These are phyloP conservation scores for Pelagophyceae sp. DNA, from an alignment of 352 stramenopile species.

Conservation along the genomic window DNA sequence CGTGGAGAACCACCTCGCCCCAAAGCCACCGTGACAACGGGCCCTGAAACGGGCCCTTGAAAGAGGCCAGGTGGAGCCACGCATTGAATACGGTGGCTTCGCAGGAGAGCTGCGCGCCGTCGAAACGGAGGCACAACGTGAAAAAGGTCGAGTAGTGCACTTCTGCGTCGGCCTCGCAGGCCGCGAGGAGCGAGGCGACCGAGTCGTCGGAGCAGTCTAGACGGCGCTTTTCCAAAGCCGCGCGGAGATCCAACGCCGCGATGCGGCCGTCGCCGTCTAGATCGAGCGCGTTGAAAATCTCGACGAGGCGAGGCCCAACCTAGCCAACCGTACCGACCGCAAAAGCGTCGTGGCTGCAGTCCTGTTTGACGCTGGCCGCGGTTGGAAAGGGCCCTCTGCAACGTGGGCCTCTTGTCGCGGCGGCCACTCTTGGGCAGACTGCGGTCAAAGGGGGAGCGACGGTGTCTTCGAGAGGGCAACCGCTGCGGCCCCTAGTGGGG, in stretches of 20 bases:
- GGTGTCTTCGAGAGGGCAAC: too few species aligned
- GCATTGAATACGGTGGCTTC: neutral
- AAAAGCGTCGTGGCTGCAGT: too few species aligned
- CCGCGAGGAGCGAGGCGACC: neutral
- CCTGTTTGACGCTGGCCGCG: too few species aligned
- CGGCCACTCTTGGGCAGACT: too few species aligned
- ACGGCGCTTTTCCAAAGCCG: neutral
- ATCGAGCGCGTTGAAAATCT: conserved; percentile 5
- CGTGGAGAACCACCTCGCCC: conserved; percentile 20
- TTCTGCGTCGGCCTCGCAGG: neutral
- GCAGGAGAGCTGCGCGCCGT: neutral
- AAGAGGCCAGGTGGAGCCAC: neutral
- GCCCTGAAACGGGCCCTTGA: neutral
- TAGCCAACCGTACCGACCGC: too few species aligned
- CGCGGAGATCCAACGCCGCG: neutral
- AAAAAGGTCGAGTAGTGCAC: conserved; percentile 6
- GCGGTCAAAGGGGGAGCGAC: too few species aligned
- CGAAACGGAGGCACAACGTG: neutral
- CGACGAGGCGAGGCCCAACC: too few species aligned
- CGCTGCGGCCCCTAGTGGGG: too few species aligned
- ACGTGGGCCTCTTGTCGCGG: too few species aligned
- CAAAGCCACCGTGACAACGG: neutral
- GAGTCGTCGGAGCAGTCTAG: neutral
- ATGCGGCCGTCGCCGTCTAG: neutral
- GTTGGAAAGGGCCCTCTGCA: too few species aligned